phyloP scores from a whole-genome alignment of 2,329 filamentous ascomycete genomes.

The Escovopsis sp. region DNA sequence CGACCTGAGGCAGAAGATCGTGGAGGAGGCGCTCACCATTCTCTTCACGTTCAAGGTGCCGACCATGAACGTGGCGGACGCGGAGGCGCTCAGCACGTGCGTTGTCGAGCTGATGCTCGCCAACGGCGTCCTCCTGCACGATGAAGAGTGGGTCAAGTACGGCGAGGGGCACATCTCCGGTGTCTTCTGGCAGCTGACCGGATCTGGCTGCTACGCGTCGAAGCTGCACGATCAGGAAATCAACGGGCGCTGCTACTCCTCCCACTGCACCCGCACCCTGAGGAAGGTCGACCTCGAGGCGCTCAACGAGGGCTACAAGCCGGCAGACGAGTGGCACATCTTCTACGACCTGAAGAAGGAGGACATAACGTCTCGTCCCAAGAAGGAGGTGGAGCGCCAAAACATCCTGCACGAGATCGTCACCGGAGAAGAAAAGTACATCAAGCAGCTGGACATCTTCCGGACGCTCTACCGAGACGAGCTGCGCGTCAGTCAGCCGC shows the following conservation, averaged over 20 bases:
- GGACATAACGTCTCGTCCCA: slow-evolving; percentile 53
- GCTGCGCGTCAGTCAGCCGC: slow-evolving; percentile 55
- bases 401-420: slow-evolving; percentile 94
- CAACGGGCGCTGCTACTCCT: slow-evolving; percentile 73
- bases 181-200: slow-evolving; percentile 85
- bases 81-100: slow-evolving; percentile 66
- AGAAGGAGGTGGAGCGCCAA: slow-evolving; percentile 84
- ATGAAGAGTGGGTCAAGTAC: slow-evolving; percentile 98
- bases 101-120: slow-evolving; percentile 71
- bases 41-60: slow-evolving; percentile 91
- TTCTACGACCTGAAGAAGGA: slow-evolving; percentile 78
- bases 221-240: slow-evolving; percentile 61
- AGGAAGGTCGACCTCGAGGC: slow-evolving; percentile 86
- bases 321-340: slow-evolving; percentile 67
- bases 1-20: slow-evolving; percentile 69
- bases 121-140: slow-evolving; percentile 62
- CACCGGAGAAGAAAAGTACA: slow-evolving; percentile 80
- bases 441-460: slow-evolving; percentile 77
- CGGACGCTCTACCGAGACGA: slow-evolving; percentile 75
- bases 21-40: slow-evolving; percentile 75
- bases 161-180: slow-evolving; percentile 68
- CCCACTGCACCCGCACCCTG: slow-evolving; percentile 84
- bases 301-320: slow-evolving; percentile 54
- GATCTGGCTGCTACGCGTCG: slow-evolving; percentile 78
- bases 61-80: slow-evolving; percentile 96